Percentiles rank a stretch among this genome's conserved stretches.
phyloP scores from a whole-genome alignment of 2,329 filamentous ascomycete species.

The Decorospora gaudefroyi region DNA sequence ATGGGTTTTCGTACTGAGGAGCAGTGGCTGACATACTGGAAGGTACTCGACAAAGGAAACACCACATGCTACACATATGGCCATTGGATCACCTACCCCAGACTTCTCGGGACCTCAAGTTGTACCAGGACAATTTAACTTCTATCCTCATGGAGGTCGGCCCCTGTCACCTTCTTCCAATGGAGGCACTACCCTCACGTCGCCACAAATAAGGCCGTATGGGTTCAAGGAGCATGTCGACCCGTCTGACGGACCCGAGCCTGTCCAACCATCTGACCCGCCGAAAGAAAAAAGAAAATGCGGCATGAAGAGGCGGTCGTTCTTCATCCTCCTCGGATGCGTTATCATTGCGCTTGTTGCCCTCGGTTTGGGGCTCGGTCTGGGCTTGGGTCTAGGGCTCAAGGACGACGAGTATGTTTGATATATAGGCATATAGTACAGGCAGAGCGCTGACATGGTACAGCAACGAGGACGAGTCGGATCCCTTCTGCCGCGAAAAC shows the following conservation, averaged over 20 bases:
- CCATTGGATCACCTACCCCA: constrained; percentile 17
- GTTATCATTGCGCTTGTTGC: constrained; percentile 39
- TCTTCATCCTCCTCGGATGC: constrained; percentile 28
- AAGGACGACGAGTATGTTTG: constrained; percentile 30
- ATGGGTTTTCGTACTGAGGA: background rate
- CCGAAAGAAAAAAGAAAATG: constrained; percentile 30
- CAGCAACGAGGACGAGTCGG: constrained; percentile 8
- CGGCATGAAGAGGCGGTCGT: constrained; percentile 32
- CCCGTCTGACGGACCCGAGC: constrained; percentile 17
- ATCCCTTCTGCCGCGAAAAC: constrained; percentile 35
- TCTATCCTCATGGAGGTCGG: constrained; percentile 19
- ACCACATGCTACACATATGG: constrained; percentile 17
- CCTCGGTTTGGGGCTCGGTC: constrained; percentile 46
- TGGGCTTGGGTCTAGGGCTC: constrained; percentile 41
- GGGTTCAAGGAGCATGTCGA: constrained; percentile 35
- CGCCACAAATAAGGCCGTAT: constrained; percentile 25
- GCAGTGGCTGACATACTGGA: constrained; percentile 8
- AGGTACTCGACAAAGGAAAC: constrained; percentile 31
- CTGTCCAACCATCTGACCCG: constrained; percentile 20
- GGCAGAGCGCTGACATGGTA: constrained; percentile 1
- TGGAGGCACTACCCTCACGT: constrained; percentile 22
- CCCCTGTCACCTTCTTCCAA: constrained; percentile 25
- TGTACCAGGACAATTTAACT: constrained; percentile 23
- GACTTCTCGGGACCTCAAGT: constrained; percentile 34
- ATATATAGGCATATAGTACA: background rate